Evolutionary conservation across 345 rosid genomes (phyloP).

Genomic region (Ailanthus altissimus): DNA sequence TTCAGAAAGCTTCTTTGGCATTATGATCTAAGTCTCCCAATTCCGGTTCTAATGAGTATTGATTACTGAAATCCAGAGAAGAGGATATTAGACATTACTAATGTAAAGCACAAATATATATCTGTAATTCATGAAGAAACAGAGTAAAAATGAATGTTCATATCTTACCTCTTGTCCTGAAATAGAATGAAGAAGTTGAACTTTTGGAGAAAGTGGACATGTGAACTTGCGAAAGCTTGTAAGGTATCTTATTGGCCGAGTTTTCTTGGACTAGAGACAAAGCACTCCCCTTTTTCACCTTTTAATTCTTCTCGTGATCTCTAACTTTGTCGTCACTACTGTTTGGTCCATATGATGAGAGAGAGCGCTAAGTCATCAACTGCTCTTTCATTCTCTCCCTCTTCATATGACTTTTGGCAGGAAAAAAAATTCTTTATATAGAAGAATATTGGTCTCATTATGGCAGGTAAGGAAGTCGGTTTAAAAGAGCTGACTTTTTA

Average conservation of each 20-base stretch:
- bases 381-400: not conserved
- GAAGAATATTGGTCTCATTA: not conserved
- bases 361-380: not conserved
- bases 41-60: not conserved
- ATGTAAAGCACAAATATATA: too few species aligned
- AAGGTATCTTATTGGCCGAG: not conserved
- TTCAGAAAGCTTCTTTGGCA: not conserved
- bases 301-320: conserved; percentile 1
- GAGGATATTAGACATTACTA: not conserved
- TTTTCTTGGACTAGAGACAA: not conserved
- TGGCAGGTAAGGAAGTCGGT: not conserved
- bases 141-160: not conserved
- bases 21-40: not conserved
- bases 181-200: not conserved
- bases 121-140: not conserved
- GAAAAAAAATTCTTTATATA: not conserved
- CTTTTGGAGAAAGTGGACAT: not conserved
- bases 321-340: conserved; percentile 5
- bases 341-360: conserved; percentile 5
- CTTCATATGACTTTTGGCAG: conserved; percentile 1
- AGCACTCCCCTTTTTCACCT: not conserved
- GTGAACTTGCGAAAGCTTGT: not conserved
- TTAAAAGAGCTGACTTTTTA: too few species aligned
- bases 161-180: not conserved
- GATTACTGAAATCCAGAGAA: not conserved